phyloP scores from a whole-genome alignment of 2,329 filamentous ascomycete genomes.

The Fusarium proliferatum region DNA sequence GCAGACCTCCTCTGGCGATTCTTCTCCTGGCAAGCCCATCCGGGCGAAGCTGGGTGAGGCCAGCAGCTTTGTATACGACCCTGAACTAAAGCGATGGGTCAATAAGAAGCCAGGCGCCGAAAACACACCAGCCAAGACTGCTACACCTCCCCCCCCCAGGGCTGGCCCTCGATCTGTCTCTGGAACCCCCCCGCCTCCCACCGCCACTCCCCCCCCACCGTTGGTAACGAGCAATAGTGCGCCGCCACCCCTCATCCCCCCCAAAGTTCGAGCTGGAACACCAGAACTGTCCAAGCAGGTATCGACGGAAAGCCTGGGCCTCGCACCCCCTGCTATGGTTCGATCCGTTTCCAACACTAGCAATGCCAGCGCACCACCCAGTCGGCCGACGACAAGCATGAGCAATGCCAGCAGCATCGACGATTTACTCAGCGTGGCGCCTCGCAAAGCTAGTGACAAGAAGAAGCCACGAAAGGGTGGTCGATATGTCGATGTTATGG shows the following conservation, averaged over 20 bases:
- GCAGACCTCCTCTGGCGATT: conserved; percentile 47
- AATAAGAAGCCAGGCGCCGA: conserved; percentile 90
- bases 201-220: too few relatives aligned
- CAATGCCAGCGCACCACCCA: conserved; percentile 65
- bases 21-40: conserved; percentile 74
- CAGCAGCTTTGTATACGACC: conserved; percentile 92
- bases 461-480: conserved; percentile 85
- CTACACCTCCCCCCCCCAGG: conserved; percentile 83
- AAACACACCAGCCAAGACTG: conserved; percentile 66
- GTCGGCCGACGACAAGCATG: conserved; percentile 81
- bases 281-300: conserved; percentile 50
- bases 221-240: conserved; percentile 46
- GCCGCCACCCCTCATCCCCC: conserved; percentile 47
- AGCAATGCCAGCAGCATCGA: conserved; percentile 96
- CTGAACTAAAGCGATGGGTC: conserved; percentile 96
- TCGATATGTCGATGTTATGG: conserved; percentile 97
- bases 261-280: conserved; percentile 43
- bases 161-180: conserved; percentile 63
- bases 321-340: conserved; percentile 54
- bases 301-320: conserved; percentile 52
- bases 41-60: conserved; percentile 94
- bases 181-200: too few relatives aligned
- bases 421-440: conserved; percentile 82
- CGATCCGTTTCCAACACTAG: conserved; percentile 62
- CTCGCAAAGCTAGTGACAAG: conserved; percentile 69